phyloP scores from a whole-genome alignment of 768 basidiomycete species.

The Termitomyces sp. region DNA sequence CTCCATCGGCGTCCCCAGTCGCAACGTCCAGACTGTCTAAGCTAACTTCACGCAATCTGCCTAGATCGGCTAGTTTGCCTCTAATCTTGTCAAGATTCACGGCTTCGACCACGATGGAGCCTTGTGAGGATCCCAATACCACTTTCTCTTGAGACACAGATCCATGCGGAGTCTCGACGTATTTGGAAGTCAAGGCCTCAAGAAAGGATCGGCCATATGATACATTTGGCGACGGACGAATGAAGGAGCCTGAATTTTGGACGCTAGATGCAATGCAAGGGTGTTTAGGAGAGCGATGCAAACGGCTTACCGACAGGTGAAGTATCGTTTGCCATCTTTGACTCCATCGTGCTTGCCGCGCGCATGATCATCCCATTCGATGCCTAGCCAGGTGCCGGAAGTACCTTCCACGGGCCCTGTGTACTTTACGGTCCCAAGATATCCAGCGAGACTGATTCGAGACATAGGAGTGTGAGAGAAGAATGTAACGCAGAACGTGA shows the following conservation, averaged over 20 bases:
- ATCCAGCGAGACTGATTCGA: conserved; percentile 49
- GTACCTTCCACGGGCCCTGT: conserved; percentile 62
- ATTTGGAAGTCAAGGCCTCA: conserved; percentile 71
- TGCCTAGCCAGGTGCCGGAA: conserved; percentile 81
- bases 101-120: conserved; percentile 83
- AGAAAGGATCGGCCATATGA: conserved; percentile 70
- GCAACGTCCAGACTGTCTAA: conserved; percentile 68
- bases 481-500: conserved; percentile 27
- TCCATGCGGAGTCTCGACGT: conserved; percentile 62
- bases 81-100: conserved; percentile 79
- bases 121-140: conserved; percentile 76
- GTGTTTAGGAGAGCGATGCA: conserved; percentile 7
- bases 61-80: conserved; percentile 61
- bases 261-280: conserved; percentile 35
- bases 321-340: conserved; percentile 77
- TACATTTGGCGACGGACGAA: conserved; percentile 62
- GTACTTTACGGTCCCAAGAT: conserved; percentile 69
- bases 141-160: conserved; percentile 55
- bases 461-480: conserved; percentile 19
- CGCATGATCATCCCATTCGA: conserved; percentile 88
- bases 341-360: conserved; percentile 88
- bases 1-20: conserved; percentile 41
- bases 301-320: conserved; percentile 63
- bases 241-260: conserved; percentile 71
- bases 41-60: conserved; percentile 72